Percentiles rank a stretch among this genome's conserved stretches.
Conservation (phyloP, 75 land plant genomes). For the Ceratopteris richardii region DNA sequence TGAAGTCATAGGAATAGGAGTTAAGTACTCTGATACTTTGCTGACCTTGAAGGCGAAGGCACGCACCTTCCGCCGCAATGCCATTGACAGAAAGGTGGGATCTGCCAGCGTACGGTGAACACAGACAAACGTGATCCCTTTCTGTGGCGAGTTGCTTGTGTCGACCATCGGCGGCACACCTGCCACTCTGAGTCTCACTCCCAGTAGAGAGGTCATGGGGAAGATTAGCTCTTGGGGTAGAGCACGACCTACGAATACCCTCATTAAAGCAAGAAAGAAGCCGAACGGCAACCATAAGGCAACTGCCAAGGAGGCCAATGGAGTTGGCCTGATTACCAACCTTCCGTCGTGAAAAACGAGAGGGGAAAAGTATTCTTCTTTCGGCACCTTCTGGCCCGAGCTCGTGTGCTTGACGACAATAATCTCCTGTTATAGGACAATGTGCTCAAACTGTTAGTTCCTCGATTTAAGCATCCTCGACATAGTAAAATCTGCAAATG, state of each 20-base stretch:
- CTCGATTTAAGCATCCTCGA: neutral
- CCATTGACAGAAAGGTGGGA: conserved; percentile 70
- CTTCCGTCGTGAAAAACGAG: conserved; percentile 89
- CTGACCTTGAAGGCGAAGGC: conserved; percentile 85
- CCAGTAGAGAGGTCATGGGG: conserved; percentile 41
- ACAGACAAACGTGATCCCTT: conserved; percentile 75
- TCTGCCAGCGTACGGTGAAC: conserved; percentile 83
- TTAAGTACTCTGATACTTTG: conserved; percentile 64
- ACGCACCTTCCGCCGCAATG: conserved; percentile 66
- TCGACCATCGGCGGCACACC: conserved; percentile 53
- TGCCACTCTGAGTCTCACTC: conserved; percentile 61
- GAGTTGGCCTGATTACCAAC: conserved; percentile 71
- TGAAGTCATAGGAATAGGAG: conserved; percentile 69
- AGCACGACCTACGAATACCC: conserved; percentile 53
- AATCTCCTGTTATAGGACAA: conserved; percentile 40
- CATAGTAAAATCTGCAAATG: neutral
- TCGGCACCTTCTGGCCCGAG: conserved; percentile 39
- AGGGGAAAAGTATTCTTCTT: conserved; percentile 48
- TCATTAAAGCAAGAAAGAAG: conserved; percentile 39
- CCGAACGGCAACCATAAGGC: conserved; percentile 85
- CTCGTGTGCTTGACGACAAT: conserved; percentile 43
- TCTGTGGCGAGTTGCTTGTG: conserved; percentile 23
- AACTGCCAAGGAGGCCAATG: conserved; percentile 47
- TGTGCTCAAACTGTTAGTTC: neutral
- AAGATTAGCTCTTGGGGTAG: conserved; percentile 43